phyloP scores from a whole-genome alignment of 148 eudicot genomes.

The Nepenthes gracilis region DNA sequence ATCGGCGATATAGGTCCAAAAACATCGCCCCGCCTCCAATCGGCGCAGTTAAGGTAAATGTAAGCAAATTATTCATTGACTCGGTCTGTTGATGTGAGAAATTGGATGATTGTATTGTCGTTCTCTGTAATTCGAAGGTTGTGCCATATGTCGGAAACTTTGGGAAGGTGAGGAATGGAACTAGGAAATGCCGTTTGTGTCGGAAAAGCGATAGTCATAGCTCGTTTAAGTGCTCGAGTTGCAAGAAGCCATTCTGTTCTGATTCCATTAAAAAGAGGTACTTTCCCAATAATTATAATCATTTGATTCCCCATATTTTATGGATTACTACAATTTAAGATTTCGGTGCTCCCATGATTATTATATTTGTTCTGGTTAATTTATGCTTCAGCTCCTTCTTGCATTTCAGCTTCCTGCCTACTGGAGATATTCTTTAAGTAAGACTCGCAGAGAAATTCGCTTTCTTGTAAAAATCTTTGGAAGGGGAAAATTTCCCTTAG shows the following conservation, averaged over 20 bases:
- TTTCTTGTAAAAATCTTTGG: too few relatives aligned
- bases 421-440: too few relatives aligned
- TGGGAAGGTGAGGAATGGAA: conserved; percentile 19
- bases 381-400: too few relatives aligned
- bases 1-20: conserved; percentile 67
- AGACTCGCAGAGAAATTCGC: too few relatives aligned
- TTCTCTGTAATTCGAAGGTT: conserved; percentile 22
- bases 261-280: conserved; percentile 76
- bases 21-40: conserved; percentile 69
- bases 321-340: background rate
- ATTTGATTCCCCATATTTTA: background rate
- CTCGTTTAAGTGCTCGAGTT: conserved; percentile 49
- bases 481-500: too few relatives aligned
- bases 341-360: background rate
- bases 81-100: background rate
- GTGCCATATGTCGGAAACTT: conserved; percentile 39
- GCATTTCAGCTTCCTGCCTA: too few relatives aligned
- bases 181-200: conserved; percentile 88
- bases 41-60: conserved; percentile 55
- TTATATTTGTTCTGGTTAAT: background rate
- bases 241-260: conserved; percentile 55
- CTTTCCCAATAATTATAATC: too few relatives aligned
- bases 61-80: background rate
- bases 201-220: conserved; percentile 23
- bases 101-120: conserved; percentile 5